Evolutionary conservation across 1,284 basidiomycete species (phyloP), one percentile per base, ranked within the genome.

Genomic region (Ustilago xerochloae): DNA sequence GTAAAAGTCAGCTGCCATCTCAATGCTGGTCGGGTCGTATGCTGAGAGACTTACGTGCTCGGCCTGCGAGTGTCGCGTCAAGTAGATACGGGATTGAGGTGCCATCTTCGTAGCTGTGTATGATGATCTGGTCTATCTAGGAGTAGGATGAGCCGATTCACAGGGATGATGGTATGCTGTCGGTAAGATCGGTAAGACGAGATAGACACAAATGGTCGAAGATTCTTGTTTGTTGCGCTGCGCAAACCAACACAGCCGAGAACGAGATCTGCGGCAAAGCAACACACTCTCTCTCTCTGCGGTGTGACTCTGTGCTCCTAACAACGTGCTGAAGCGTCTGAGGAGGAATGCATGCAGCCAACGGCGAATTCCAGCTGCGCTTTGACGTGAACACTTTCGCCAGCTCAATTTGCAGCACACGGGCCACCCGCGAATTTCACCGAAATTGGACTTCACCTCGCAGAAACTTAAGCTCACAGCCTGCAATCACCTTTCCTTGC

Each of bases 21-120:
- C 24, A 7, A 10, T 6, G 4, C 26, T 35, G 4, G 16, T 2
- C n/a, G 6, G 28, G 2, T 22, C 9, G 12, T 15, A 18, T 20
- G 36, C 36, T 24, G 20, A 8, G 35, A 15, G 5, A 78, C 79
- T 55, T 69, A 80, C 79, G 41, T 81, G 79, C 59, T 78, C 75
- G 12, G 77, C 79, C 62, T 81, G 77, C 33, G 79, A 78, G 63
- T 81, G 79, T 49, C 79, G 58, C 4, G 78, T 81, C 45, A 81
- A 56, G 45, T 63, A 81, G 54, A 81, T 75, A 18, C 78, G 66
- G 16, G 70, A 73, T 29, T 73, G 70, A 38, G 70, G 70, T 41
- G 70, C 70, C 70, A 73, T 73, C 32, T 16, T 61, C 53, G 33
- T 20, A 13, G 12, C 20, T 51, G 29, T 15, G 24, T 41, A 16